Base-by-base conservation (phyloP, 306 rosid genomes). In the Lathyrus sativus region DNA sequence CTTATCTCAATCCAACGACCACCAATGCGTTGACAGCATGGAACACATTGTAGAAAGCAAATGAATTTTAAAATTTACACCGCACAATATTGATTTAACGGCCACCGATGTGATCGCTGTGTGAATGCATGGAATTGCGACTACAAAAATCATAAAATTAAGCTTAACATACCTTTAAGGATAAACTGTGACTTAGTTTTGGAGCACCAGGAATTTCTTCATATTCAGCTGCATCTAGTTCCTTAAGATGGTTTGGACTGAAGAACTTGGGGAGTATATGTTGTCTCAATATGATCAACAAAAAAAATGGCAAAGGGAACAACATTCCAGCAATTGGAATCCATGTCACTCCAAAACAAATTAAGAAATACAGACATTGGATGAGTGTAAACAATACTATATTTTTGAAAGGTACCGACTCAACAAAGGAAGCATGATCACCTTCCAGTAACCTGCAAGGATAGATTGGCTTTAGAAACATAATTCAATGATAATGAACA, bases 291-390 rank as follows among this genome's bases (percentile, higher is more conserved):
- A 80, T 65, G 73, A 88, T 78, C 62, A 91, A 79, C 50, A 86
- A 70, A 83, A 91, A 88, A 83, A 88, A 91, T 14, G 91, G 97
- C 78, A 86, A 65, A 11, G 95, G 97, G 76, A 91, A 91, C 75
- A 91, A 63, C 63, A 88, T 85, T 68, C 97, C 97, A 48, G 97
- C 97, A 41, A 91, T 73, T 4, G 97, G 97, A 76, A 91, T 86
- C 97, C 95, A 88, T 38, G 89, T 78, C 62, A 78, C 78, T 78
- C 82, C 82, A 53, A 72, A 78, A 61, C 96, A 90, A 68, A 81
- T 24, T 81, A 90, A 79, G 69, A 90, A 72, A 72, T 90, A 90
- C 9, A 86, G 61, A 33, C 86, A 65, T 70, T 90, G 96, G 80
- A 90, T 86, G 44, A 88, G 67, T 35, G 95, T 90, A 76, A 90